These are phyloP conservation scores for Zelopaecilomyces penicillatus DNA, from an alignment of 2,329 filamentous ascomycete species.

Conservation along the genomic window DNA sequence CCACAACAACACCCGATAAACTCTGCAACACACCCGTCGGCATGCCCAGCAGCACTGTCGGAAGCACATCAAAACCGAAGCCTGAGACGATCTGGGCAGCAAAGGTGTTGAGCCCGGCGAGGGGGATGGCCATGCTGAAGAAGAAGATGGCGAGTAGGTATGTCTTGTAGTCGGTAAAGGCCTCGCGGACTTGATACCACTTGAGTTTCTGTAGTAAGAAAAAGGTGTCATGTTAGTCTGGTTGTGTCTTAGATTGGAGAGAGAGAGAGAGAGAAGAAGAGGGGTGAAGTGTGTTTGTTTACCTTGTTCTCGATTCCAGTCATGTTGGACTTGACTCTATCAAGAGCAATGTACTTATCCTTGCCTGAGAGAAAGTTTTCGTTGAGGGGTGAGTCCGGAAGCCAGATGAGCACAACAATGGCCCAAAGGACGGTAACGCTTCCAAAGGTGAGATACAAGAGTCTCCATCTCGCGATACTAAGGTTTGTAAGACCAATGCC, in stretches of 20 bases:
- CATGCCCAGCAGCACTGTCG: slow-evolving; percentile 10
- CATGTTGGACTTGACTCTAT: slow-evolving; percentile 24
- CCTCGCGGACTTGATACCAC: slow-evolving; percentile 22
- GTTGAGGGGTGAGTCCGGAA: slow-evolving; percentile 17
- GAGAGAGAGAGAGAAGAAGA: neutral
- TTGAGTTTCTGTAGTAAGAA: slow-evolving; percentile 14
- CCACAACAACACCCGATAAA: slow-evolving; percentile 3
- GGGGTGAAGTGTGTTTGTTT: neutral
- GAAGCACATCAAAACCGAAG: slow-evolving; percentile 10
- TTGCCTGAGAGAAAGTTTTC: slow-evolving; percentile 19
- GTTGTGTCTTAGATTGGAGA: neutral
- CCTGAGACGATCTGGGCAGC: slow-evolving; percentile 26
- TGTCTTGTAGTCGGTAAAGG: slow-evolving; percentile 22
- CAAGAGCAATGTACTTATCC: slow-evolving; percentile 22
- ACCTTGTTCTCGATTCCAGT: slow-evolving; percentile 25
- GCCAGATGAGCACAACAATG: slow-evolving; percentile 11
- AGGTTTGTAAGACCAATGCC: slow-evolving; percentile 21
- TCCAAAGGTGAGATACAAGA: slow-evolving; percentile 18
- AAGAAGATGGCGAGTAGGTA: slow-evolving; percentile 22
- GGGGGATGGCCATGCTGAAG: slow-evolving; percentile 19
- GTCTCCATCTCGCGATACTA: slow-evolving; percentile 18
- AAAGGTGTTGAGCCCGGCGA: slow-evolving; percentile 28
- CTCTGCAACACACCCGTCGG: slow-evolving; percentile 5
- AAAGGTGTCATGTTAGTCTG: neutral
- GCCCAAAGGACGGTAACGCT: slow-evolving; percentile 15